Evolutionary conservation across 352 stramenopile species (phyloP), one percentile per base, ranked within the genome.

Genomic region (Globisporangium carolinianum): DNA sequence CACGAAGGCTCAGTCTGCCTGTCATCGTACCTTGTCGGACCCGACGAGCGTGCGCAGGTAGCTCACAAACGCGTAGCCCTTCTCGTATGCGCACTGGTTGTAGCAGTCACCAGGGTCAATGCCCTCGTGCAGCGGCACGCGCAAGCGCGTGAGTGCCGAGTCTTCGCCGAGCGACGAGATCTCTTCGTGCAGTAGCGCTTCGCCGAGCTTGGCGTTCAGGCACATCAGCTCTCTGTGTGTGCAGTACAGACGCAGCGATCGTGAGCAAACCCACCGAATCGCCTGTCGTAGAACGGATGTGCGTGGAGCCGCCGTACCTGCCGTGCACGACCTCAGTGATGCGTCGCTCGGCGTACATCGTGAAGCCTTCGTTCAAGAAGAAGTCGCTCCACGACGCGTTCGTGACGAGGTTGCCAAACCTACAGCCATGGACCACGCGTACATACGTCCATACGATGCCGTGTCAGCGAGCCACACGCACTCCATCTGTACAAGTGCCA

Each of bases 321-420:
- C 83, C 83, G 43, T 89, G 72, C n/a, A 70, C 76, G 42, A 78
- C 67, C 41, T 83, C 83, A 0, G 65, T 79, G 61, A 93, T 86
- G 36, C 79, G 76, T 6, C 83, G 73, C 61, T 93, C 81, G 10
- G 83, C 81, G 56, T 91, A 94, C 80, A 92, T 92, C 8, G 82
- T 91, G 62, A 91, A 92, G n/a, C 85, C 85, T 76, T 94, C 85
- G 64, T 94, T 94, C 24, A 94, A 60, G 62, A 91, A 94, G 57
- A 94, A 92, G 61, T 94, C 78, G 52, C 85, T 91, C 85, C 85
- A 94, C 53, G 83, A 85, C 42, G 83, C 72, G 42, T 92, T 93
- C 15, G 82, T 92, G 45, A 91, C 82, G 37, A 93, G 63, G 53
- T 94, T 94, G 9, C 85, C 85, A 36, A 91, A 91, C 75, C 75